Base-by-base conservation (phyloP, 2,329 filamentous ascomycete species). In the Fusarium kyushuense region DNA sequence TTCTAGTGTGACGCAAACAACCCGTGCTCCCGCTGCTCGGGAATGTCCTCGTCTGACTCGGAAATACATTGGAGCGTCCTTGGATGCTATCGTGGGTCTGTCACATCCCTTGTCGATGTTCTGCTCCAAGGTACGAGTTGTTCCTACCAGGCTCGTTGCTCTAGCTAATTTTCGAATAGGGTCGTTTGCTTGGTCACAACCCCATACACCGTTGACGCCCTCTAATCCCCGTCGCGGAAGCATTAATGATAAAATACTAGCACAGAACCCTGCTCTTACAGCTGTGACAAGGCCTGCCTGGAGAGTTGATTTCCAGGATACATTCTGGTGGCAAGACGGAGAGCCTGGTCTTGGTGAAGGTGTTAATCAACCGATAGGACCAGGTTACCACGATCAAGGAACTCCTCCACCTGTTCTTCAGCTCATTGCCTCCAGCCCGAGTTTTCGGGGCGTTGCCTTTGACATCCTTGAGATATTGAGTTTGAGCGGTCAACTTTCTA, bases 281-380 rank as follows among this genome's bases (percentile, higher is more conserved):
- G 76, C 79, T 14, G 76, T 80, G 27, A 72, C 78, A 3, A 77
- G 80, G n/a, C 74, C 81, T 59, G 82, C 84, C 17, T 71, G 75
- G 5, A 80, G 82, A 54, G 72, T 86, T 5, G 86, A 88, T 69
- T 87, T 85, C 56, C 79, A 84, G 32, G 86, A 88, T 66, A 80
- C 80, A 3, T 88, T 88, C 70, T 88, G 86, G 86, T 86, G 84
- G 83, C 84, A 82, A 17, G 84, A 86, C 46, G 71, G 71, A 47
- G 82, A 86, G 64, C 74, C 84, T 25, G 81, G 75, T 42, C 61
- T 74, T n/a, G 65, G 61, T 40, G 71, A 72, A 45, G 70, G 70
- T n/a, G 54, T 70, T 27, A 56, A 63, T 29, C 62, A 56, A 32
- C 29, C 56, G 46, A 43, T 55, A 19, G 61, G 59, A 14, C 63